A percentile compares a stretch with the other conserved stretches of the same genome.
Conservation (phyloP, 192 early-diverging fungal species). For the Rhizophagus prolifer region DNA sequence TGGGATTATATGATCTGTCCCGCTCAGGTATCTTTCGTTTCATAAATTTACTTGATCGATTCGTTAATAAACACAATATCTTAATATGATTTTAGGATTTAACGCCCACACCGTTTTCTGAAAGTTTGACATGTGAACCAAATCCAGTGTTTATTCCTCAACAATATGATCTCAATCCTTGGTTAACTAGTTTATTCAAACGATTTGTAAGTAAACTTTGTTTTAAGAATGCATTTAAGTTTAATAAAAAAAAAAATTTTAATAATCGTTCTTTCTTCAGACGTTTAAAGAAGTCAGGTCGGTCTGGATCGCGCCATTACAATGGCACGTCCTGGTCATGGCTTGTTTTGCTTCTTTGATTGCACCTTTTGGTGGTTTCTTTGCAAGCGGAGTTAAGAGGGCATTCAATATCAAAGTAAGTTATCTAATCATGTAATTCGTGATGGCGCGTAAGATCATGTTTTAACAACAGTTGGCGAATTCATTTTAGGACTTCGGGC, state of each 20-base stretch:
- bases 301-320: slow-evolving; percentile 79
- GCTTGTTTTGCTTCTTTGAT: slow-evolving; percentile 91
- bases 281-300: slow-evolving; percentile 40
- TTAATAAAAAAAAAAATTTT: not conserved
- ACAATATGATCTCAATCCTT: slow-evolving; percentile 43
- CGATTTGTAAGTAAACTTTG: slow-evolving; percentile 34
- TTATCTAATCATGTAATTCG: not conserved
- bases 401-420: slow-evolving; percentile 89
- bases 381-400: slow-evolving; percentile 94
- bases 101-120: slow-evolving; percentile 47
- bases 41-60: not conserved
- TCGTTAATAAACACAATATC: not conserved
- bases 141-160: slow-evolving; percentile 57
- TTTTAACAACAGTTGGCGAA: not conserved
- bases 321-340: slow-evolving; percentile 86
- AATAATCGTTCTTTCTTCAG: not conserved
- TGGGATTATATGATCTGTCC: slow-evolving; percentile 63
- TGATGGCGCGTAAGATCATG: not conserved
- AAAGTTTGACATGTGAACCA: slow-evolving; percentile 48
- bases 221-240: not conserved
- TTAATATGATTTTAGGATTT: slow-evolving; percentile 41
- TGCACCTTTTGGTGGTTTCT: slow-evolving; percentile 98
- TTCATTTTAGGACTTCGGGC: slow-evolving; percentile 73
- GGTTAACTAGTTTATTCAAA: slow-evolving; percentile 40
- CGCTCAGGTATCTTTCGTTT: slow-evolving; percentile 39